phyloP scores from a whole-genome alignment of 257 asterid genomes.

The Ilex aquifolium region DNA sequence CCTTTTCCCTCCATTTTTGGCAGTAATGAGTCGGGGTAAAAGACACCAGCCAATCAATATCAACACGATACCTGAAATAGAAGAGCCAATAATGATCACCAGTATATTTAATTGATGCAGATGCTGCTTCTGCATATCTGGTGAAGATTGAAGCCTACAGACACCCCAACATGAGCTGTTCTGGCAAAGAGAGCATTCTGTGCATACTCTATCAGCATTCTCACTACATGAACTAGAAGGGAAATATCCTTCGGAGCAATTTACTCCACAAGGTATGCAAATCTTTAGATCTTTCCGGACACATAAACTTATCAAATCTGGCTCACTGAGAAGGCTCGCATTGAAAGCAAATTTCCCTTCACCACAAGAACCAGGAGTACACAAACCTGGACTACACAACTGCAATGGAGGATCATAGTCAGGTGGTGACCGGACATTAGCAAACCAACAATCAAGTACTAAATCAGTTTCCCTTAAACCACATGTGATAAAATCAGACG shows the following conservation, averaged over 20 bases:
- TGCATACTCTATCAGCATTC: conserved; percentile 79
- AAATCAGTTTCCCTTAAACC: conserved; percentile 84
- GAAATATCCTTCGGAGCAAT: conserved; percentile 71
- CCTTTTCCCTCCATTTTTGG: conserved; percentile 23
- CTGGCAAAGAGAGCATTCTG: conserved; percentile 90
- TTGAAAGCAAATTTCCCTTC: conserved; percentile 71
- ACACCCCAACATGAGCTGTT: conserved; percentile 68
- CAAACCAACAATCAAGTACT: conserved; percentile 86
- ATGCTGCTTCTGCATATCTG: conserved; percentile 25
- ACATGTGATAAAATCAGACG: conserved; percentile 65
- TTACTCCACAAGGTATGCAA: conserved; percentile 76
- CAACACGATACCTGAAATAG: conserved; percentile 45
- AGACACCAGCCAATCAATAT: conserved; percentile 54
- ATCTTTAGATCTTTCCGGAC: conserved; percentile 67
- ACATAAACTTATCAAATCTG: conserved; percentile 79
- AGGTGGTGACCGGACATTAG: conserved; percentile 28
- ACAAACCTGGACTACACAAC: conserved; percentile 90
- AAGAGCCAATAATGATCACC: conserved; percentile 45
- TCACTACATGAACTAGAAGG: conserved; percentile 65
- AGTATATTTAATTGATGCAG: conserved; percentile 36
- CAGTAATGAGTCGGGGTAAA: conserved; percentile 32
- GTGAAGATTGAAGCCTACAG: conserved; percentile 45
- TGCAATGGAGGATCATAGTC: conserved; percentile 83
- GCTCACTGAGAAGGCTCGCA: conserved; percentile 80
- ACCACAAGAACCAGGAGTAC: conserved; percentile 51